Conservation (phyloP, 345 rosid species). For the Dipteronia sinensis region DNA sequence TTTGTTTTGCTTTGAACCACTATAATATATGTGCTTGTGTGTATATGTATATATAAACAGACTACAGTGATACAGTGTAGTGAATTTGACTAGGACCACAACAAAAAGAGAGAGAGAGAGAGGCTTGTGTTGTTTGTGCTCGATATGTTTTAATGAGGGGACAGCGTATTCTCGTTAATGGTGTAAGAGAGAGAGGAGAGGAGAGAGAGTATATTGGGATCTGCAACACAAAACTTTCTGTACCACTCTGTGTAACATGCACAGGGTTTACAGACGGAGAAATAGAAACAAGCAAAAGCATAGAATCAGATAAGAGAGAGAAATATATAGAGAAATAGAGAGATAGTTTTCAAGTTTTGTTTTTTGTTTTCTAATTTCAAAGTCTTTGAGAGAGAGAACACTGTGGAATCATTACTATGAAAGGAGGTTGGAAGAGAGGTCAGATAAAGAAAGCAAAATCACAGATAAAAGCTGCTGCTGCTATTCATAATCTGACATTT, state of each 20-base stretch:
- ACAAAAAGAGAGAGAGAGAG: not conserved
- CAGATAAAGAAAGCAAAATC: slow-evolving; percentile 22
- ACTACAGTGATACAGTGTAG: slow-evolving; percentile 5
- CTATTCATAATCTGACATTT: slow-evolving; percentile 20
- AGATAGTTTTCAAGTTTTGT: slow-evolving; percentile 10
- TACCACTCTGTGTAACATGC: slow-evolving; percentile 30
- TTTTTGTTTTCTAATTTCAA: slow-evolving; percentile 4
- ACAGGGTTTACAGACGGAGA: slow-evolving; percentile 27
- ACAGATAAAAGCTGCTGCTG: slow-evolving; percentile 29
- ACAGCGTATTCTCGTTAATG: slow-evolving; percentile 19
- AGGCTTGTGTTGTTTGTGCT: not conserved
- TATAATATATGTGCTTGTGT: not conserved
- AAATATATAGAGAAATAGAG: not conserved
- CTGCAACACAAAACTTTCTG: slow-evolving; percentile 51
- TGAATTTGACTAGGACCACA: slow-evolving; percentile 10
- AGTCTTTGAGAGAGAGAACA: slow-evolving; percentile 1
- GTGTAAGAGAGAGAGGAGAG: slow-evolving; percentile 17
- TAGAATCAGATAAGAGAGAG: slow-evolving; percentile 9
- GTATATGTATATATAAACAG: not conserved
- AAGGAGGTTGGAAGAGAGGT: slow-evolving; percentile 28
- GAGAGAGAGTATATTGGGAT: slow-evolving; percentile 45
- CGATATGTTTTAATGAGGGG: not conserved
- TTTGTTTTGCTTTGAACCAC: slow-evolving; percentile 25
- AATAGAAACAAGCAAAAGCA: slow-evolving; percentile 25
- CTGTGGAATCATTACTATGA: slow-evolving; percentile 45